Evolutionary conservation across 1,284 basidiomycete genomes (phyloP).

Genomic region (Cutaneotrichosporon cavernicola): DNA sequence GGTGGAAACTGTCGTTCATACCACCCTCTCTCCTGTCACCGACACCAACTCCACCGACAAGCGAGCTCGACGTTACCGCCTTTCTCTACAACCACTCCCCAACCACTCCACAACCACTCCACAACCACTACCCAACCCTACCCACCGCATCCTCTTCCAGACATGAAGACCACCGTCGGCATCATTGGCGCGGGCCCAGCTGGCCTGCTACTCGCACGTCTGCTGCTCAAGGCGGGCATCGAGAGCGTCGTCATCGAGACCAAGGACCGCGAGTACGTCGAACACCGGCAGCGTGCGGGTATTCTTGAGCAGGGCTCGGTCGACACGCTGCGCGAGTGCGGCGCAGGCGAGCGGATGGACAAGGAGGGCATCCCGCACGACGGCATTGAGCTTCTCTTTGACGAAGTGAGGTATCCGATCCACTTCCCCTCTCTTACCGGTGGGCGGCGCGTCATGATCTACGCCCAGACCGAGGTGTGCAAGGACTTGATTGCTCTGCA

Average conservation of each 20-base stretch:
- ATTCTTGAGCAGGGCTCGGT: slow-evolving; percentile 29
- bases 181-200: slow-evolving; percentile 27
- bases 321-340: slow-evolving; percentile 23
- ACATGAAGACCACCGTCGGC: slow-evolving; percentile 25
- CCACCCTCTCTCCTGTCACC: too few relatives aligned
- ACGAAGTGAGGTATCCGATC: slow-evolving; percentile 24
- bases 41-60: too few relatives aligned
- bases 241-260: slow-evolving; percentile 24
- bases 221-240: slow-evolving; percentile 21
- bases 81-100: too few relatives aligned
- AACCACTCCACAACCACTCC: too few relatives aligned
- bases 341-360: slow-evolving; percentile 24
- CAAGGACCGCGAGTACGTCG: slow-evolving; percentile 31
- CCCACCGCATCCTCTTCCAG: background rate
- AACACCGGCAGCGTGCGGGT: slow-evolving; percentile 28
- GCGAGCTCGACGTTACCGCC: too few relatives aligned
- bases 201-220: slow-evolving; percentile 25
- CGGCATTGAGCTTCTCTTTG: slow-evolving; percentile 27
- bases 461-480: slow-evolving; percentile 31
- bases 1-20: too few relatives aligned
- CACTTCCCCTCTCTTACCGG: slow-evolving; percentile 24
- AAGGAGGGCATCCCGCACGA: slow-evolving; percentile 29
- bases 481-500: slow-evolving; percentile 28
- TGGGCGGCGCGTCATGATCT: slow-evolving; percentile 28
- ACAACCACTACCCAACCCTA: background rate